Base-by-base conservation (phyloP, 352 stramenopile genomes). In the Phytophthora ramorum region DNA sequence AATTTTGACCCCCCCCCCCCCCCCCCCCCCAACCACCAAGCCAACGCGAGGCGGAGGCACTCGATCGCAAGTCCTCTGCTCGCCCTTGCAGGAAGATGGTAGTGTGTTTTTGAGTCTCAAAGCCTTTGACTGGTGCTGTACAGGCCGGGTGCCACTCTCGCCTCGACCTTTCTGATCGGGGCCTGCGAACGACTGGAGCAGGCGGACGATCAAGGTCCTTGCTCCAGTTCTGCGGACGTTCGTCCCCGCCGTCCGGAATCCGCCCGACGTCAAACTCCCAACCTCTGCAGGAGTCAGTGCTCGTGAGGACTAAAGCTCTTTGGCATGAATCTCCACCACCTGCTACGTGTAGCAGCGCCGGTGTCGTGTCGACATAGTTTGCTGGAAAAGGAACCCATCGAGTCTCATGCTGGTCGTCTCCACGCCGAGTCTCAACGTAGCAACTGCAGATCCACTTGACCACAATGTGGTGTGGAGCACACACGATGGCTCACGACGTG, bases 401-500 rank as follows among this genome's bases (percentile, higher is more conserved):
- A 19, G 12, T 62, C 34, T 45, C 53, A n/a, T 16, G 37, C 22
- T 37, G 14, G 46, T 66, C 41, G 60, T 57, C 60, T 10, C 16
- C 6, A 16, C 13, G 37, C 20, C 40, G 16, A 46, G 30, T 60
- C 46, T 40, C 63, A 63, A 66, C 43, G 55, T 46, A 35, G 48
- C 45, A 28, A 52, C 20, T 4, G 9, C 46, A 22, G n/a, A 24
- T 19, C 47, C 47, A 46, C 34, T 56, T 56, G 32, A 45, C 17
- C 14, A 32, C 17, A 45, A 45, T n/a, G 38, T 68, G 35, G 56
- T 76, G 69, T 73, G 51, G 43, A 64, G 50, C 51, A 76, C 63
- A 76, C 44, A 72, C 54, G 49, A 64, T 71, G 61, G 62, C 61
- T 61, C 61, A 71, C 35, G 49, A 62, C 63, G 62, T 71, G 67